Base-by-base conservation (phyloP, 495 filamentous ascomycete genomes). In the Tuber magnatum region DNA sequence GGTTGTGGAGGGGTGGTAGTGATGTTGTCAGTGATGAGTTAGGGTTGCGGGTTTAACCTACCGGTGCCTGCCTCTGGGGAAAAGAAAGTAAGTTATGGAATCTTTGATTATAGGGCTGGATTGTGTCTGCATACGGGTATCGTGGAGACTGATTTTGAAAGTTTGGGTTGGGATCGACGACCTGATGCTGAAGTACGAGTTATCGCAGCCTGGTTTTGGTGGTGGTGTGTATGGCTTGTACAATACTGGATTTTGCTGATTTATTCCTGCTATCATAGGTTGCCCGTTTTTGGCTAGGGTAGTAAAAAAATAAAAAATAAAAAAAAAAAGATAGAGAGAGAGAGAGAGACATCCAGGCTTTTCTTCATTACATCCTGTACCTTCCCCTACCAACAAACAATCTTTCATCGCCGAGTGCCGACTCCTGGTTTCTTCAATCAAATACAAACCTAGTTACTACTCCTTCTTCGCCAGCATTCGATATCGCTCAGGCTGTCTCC, bases 31-130 rank as follows among this genome's bases (percentile, higher is more conserved):
- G 51, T 61, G 24, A 12, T 61, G 9, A 12, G n/a, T 28, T 28
- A 28, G 51, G n/a, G 24, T 14, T 61, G 42, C 71, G 39, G 65
- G 20, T 42, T 70, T 76, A 38, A 48, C 77, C 56, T 39, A 61
- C 73, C 51, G 74, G 24, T 61, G 1, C 51, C 51, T 61, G 10
- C 3, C 9, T 61, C 9, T 28, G 48, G 48, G 48, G 24, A 9
- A 56, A 10, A 3, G 48, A 14, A 56, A 51, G 46, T 2, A 51
- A 51, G n/a, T n/a, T n/a, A n/a, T n/a, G 24, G 51, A 28, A 61
- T 28, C 28, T 24, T 32, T 61, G 51, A 32, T 28, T 28, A 28
- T 28, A 12, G 48, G 24, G 24, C 51, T 28, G 51, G 24, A 28
- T 61, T 28, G n/a, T 9, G n/a, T 3, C 48, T 12, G 24, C 9